Evolutionary conservation across 441 rosid genomes (phyloP), one percentile per base, ranked within the genome.

Genomic region (Populus hybrid): DNA sequence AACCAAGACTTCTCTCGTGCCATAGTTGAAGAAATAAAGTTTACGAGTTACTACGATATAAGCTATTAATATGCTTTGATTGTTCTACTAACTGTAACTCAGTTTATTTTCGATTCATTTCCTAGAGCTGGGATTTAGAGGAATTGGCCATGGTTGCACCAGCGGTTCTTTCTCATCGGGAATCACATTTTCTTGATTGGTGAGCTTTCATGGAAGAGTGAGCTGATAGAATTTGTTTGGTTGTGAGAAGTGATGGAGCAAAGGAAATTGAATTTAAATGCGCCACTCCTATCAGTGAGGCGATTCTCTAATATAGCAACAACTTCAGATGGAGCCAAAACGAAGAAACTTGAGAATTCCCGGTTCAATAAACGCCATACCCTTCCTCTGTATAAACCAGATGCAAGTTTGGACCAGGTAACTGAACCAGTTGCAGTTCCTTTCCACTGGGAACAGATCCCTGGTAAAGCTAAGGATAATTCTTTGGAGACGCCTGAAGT

Each of bases 351-450:
- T 32, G 87, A 76, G 77, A 83, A 78, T 42, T 69, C 82, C 38
- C 73, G 12, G 64, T 75, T 80, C 20, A 68, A 12, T 59, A 85
- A 81, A 67, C 76, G 77, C 69, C 75, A 65, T 32, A 79, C 77
- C 63, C 73, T 81, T 24, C 84, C 80, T 42, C 81, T 78, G 50
- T 68, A 75, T 26, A 75, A 75, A 76, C 69, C 81, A 2, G 90
- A 81, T 67, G 73, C 67, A 46, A 85, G 64, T 65, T 81, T 76
- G 85, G 93, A 95, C 35, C 95, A 88, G 76, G 96, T 93, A 74
- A 89, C 95, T 0, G 92, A 92, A 80, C 88, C 97, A 36, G 99
- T 87, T 76, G 91, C 98, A 2, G 86, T 95, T 72, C 99, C 99
- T 77, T 95, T 95, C 67, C 35, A 76, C 20, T 95, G 99, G 99